phyloP scores from a whole-genome alignment of 495 filamentous ascomycete species.

The Parathielavia appendiculata region DNA sequence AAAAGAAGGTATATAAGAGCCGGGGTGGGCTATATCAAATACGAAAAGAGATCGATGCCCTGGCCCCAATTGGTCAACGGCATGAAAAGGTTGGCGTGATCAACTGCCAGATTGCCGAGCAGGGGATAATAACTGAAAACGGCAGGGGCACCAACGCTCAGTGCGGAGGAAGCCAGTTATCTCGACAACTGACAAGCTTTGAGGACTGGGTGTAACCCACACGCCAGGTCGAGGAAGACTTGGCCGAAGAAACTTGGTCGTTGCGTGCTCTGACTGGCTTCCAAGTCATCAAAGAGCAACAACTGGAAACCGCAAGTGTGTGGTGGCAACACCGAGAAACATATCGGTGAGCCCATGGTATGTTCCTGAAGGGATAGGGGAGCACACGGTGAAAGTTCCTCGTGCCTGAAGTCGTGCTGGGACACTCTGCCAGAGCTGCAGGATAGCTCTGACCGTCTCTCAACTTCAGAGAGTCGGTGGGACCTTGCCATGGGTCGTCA shows the following conservation, averaged over 20 bases:
- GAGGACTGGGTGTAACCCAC: slow-evolving; percentile 7
- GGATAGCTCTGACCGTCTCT: too few relatives aligned
- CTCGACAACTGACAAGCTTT: not conserved
- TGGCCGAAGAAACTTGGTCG: not conserved
- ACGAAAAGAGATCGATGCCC: slow-evolving; percentile 37
- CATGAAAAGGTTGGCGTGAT: slow-evolving; percentile 24
- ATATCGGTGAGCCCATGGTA: too few relatives aligned
- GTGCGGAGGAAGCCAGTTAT: not conserved
- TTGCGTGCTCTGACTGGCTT: not conserved
- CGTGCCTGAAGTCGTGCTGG: too few relatives aligned
- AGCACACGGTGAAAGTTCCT: too few relatives aligned
- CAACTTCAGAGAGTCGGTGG: too few relatives aligned
- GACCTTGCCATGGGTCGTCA: too few relatives aligned
- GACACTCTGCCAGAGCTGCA: too few relatives aligned
- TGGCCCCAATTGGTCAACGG: slow-evolving; percentile 41
- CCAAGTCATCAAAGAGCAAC: not conserved
- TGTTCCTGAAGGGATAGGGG: too few relatives aligned
- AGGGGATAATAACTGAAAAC: slow-evolving; percentile 16
- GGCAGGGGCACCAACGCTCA: slow-evolving; percentile 5
- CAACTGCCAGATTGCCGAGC: slow-evolving; percentile 32
- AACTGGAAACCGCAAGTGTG: not conserved
- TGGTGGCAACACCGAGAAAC: too few relatives aligned
- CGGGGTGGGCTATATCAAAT: slow-evolving; percentile 43
- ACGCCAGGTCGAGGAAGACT: not conserved
- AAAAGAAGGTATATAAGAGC: slow-evolving; percentile 39